phyloP scores from a whole-genome alignment of 2,329 filamentous ascomycete genomes.

The Drechslerella stenobrocha region DNA sequence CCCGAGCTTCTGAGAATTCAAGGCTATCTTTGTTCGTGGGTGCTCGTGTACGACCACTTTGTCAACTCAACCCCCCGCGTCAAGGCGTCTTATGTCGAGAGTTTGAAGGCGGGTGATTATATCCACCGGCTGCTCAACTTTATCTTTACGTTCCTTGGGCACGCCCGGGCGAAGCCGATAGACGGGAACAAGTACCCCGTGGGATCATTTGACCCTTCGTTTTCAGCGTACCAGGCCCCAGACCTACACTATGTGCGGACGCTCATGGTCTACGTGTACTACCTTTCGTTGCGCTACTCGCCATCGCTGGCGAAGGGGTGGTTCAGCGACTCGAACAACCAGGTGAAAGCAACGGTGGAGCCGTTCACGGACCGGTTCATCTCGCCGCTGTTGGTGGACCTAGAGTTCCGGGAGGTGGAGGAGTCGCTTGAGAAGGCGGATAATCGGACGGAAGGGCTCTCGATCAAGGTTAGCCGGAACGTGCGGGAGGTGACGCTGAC shows the following conservation, averaged over 20 bases:
- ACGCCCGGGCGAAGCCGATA: conserved; percentile 71
- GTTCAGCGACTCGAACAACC: conserved; percentile 79
- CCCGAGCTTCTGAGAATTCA: conserved; percentile 70
- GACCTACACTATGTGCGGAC: conserved; percentile 81
- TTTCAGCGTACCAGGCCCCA: conserved; percentile 55
- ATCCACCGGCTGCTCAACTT: conserved; percentile 73
- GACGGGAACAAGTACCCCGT: conserved; percentile 72
- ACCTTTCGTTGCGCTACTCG: conserved; percentile 73
- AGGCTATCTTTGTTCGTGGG: conserved; percentile 85
- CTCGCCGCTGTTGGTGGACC: conserved; percentile 69
- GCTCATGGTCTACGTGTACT: conserved; percentile 70
- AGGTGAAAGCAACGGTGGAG: conserved; percentile 78
- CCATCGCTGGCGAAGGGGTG: conserved; percentile 79
- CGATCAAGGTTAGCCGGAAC: conserved; percentile 71
- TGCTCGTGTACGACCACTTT: conserved; percentile 85
- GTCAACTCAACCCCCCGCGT: conserved; percentile 76
- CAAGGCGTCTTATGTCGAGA: conserved; percentile 75
- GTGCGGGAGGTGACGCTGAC: conserved; percentile 77
- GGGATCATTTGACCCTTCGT: conserved; percentile 64
- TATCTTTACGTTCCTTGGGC: conserved; percentile 80
- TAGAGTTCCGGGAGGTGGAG: conserved; percentile 69
- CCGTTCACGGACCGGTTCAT: conserved; percentile 84
- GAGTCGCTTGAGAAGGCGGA: conserved; percentile 65
- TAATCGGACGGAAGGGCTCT: conserved; percentile 61
- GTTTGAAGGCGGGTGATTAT: conserved; percentile 73